These are phyloP conservation scores for Fragilaria radians DNA, from an alignment of 108 stramenopile species.

Conservation along the genomic window DNA sequence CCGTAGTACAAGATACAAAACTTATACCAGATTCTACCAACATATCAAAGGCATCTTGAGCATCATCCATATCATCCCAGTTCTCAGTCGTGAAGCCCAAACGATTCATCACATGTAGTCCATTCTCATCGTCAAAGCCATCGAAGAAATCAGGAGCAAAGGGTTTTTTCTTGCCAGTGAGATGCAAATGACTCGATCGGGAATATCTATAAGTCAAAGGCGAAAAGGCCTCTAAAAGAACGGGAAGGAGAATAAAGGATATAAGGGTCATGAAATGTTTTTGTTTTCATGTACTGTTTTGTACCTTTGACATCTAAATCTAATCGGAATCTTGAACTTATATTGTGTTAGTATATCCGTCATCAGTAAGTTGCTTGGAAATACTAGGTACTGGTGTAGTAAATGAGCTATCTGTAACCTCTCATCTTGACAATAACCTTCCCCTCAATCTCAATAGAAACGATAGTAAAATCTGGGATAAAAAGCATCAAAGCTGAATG, in stretches of 20 bases:
- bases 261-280: too few species aligned
- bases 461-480: too few species aligned
- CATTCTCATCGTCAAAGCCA: slow-evolving; percentile 76
- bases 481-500: too few species aligned
- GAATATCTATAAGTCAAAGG: not conserved
- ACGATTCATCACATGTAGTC: slow-evolving; percentile 82
- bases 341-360: too few species aligned
- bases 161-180: not conserved
- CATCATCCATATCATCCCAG: slow-evolving; percentile 68
- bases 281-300: too few species aligned
- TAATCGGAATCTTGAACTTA: too few species aligned
- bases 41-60: slow-evolving; percentile 63
- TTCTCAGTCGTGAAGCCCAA: slow-evolving; percentile 61
- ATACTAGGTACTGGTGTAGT: too few species aligned
- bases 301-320: too few species aligned
- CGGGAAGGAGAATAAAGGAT: not conserved
- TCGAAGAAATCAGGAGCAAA: slow-evolving; percentile 37
- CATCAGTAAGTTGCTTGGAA: too few species aligned
- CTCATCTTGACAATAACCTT: too few species aligned
- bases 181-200: not conserved
- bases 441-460: too few species aligned
- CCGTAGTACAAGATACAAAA: slow-evolving; percentile 23
- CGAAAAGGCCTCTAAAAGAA: not conserved
- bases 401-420: too few species aligned
- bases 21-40: slow-evolving; percentile 53